A percentile compares a stretch with the other conserved stretches of the same genome.
Conservation (phyloP, 1,139 yeast species). For the Debaryomyces singareniensis region DNA sequence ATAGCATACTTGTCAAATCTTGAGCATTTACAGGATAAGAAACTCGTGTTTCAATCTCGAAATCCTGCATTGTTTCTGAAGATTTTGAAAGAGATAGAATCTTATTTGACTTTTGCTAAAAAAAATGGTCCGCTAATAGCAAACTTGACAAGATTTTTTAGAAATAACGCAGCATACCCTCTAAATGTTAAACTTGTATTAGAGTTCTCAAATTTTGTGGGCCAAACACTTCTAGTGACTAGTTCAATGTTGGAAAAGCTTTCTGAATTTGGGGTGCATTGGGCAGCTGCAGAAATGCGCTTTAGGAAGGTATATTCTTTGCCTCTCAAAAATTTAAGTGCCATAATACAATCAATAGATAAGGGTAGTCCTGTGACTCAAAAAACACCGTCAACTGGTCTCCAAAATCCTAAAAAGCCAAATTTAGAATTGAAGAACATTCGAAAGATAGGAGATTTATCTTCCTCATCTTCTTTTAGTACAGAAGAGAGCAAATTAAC, state of each 20-base stretch:
- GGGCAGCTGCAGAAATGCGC: slow-evolving; percentile 32
- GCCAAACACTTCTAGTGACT: slow-evolving; percentile 22
- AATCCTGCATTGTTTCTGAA: slow-evolving; percentile 22
- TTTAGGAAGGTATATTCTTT: slow-evolving; percentile 30
- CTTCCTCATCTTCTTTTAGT: not conserved
- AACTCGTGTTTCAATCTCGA: slow-evolving; percentile 23
- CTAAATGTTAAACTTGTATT: slow-evolving; percentile 28
- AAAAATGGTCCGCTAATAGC: slow-evolving; percentile 51
- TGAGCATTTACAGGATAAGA: slow-evolving; percentile 35
- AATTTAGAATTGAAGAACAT: slow-evolving; percentile 2
- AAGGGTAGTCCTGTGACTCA: slow-evolving; percentile 1
- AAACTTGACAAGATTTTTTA: slow-evolving; percentile 41
- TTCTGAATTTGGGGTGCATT: slow-evolving; percentile 27
- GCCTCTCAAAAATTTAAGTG: slow-evolving; percentile 11
- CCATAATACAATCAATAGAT: not conserved
- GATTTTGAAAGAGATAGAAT: slow-evolving; percentile 32
- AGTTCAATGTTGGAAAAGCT: slow-evolving; percentile 19
- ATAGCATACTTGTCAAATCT: slow-evolving; percentile 36
- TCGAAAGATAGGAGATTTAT: not conserved
- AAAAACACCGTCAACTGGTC: slow-evolving; percentile 2
- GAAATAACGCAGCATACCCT: slow-evolving; percentile 36
- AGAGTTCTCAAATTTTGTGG: slow-evolving; percentile 34
- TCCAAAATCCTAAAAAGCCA: slow-evolving; percentile 1
- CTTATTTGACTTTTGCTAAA: slow-evolving; percentile 38
- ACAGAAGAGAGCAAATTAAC: not conserved